phyloP scores from a whole-genome alignment of 2,329 filamentous ascomycete species.

The Graphiopsis chlorocephala region DNA sequence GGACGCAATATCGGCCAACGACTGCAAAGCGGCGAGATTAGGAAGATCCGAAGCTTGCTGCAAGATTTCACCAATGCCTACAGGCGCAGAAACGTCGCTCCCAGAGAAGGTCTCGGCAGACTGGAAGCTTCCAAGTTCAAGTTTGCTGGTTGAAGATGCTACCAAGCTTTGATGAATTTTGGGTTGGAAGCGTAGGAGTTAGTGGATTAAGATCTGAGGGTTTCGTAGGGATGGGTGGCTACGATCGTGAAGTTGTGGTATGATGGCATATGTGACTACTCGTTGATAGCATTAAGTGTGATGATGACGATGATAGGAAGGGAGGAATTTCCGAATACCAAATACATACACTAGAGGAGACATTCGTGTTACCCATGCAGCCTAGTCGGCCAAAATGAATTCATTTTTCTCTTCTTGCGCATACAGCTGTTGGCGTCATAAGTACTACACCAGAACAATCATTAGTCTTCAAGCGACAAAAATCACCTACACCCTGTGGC shows the following conservation, averaged over 20 bases:
- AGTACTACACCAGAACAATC: no score
- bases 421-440: background rate
- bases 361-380: background rate
- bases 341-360: slow-evolving; percentile 1
- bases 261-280: slow-evolving; percentile 2
- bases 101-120: slow-evolving; percentile 82
- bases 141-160: slow-evolving; percentile 47
- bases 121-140: slow-evolving; percentile 85
- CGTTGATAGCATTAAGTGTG: background rate
- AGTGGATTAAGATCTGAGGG: background rate
- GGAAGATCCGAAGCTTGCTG: slow-evolving; percentile 78
- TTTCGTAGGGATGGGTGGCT: background rate
- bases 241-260: background rate
- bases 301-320: background rate
- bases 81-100: slow-evolving; percentile 89
- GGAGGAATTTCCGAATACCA: background rate
- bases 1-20: slow-evolving; percentile 75
- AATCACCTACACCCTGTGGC: no score
- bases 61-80: slow-evolving; percentile 98
- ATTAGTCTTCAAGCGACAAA: no score
- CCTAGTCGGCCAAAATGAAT: background rate
- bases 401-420: background rate
- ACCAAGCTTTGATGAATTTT: background rate
- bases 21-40: slow-evolving; percentile 65
- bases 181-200: slow-evolving; percentile 5